These are phyloP conservation scores for Rhodomyrtus psidioides DNA, from an alignment of 441 rosid species.

Conservation along the genomic window DNA sequence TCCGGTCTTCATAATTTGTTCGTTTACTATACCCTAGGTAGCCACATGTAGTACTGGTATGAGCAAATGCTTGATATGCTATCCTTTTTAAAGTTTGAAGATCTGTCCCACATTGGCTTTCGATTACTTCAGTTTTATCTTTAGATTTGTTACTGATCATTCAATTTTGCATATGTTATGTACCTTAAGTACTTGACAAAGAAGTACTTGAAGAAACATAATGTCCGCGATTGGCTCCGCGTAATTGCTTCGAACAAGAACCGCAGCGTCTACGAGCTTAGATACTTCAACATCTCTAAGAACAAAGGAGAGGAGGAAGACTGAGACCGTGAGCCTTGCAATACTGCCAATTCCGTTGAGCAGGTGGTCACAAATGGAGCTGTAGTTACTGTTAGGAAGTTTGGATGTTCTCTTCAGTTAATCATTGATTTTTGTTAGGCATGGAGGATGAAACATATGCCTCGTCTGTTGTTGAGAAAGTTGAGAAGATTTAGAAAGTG, in stretches of 20 bases:
- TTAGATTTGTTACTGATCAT: background rate
- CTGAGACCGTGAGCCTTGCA: slow-evolving; percentile 4
- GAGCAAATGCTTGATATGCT: background rate
- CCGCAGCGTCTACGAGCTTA: slow-evolving; percentile 55
- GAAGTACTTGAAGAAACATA: slow-evolving; percentile 84
- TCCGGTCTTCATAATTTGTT: background rate
- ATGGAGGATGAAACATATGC: too few relatives aligned
- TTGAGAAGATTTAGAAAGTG: too few relatives aligned
- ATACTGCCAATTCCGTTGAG: too few relatives aligned
- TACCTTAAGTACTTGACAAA: slow-evolving; percentile 86
- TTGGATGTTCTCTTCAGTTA: too few relatives aligned
- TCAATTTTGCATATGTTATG: slow-evolving; percentile 15
- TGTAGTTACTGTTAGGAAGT: too few relatives aligned
- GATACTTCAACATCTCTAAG: slow-evolving; percentile 88
- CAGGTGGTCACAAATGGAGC: too few relatives aligned
- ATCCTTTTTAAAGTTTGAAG: background rate
- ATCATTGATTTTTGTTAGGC: too few relatives aligned
- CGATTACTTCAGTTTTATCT: background rate
- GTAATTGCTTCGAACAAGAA: slow-evolving; percentile 86
- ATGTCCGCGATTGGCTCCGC: slow-evolving; percentile 80
- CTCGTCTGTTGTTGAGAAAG: too few relatives aligned
- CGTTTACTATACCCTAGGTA: background rate
- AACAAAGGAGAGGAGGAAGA: slow-evolving; percentile 78
- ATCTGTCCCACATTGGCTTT: background rate
- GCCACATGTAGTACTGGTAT: background rate